Evolutionary conservation across 2,329 filamentous ascomycete genomes (phyloP), one percentile per base, ranked within the genome.

Genomic region (Penicillium glabrum): DNA sequence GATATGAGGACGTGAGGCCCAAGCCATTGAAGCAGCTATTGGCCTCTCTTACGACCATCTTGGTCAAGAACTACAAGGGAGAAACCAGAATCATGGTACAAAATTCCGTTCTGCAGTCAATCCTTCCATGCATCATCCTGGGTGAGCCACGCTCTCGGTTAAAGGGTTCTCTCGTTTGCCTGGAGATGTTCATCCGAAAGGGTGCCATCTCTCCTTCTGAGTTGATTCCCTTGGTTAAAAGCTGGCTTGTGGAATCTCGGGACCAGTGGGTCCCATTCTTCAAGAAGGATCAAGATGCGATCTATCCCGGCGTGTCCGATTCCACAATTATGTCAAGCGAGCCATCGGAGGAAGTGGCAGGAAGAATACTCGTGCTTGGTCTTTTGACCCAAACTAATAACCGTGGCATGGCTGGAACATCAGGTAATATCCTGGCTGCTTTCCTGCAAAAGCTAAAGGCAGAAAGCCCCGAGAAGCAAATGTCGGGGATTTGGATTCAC

Each of bases 11-110:
- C 60, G 68, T 72, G 8, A 77, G 75, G 50, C 71, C 74, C 23
- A 80, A 78, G 63, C 73, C 77, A 23, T 71, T 80, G 65, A 76
- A 75, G 61, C 76, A 79, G 56, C 68, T 81, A 2, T 58, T 81
- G 48, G 66, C 70, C 51, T 74, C 75, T n/a, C 55, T 80, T 54
- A 67, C 68, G 37, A 71, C 64, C 21, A 70, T 75, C 11, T 56
- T 76, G 46, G 67, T 59, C 13, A 72, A 69, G 27, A 64, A 67
- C 44, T 63, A 66, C 11, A 43, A 67, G 29, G 67, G 68, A 23
- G 31, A 65, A 13, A 57, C 60, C 19, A 57, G 48, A 31, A 4
- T 24, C 8, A 57, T 54, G 1, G 68, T 76, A 23, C 60, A 66
- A 29, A 52, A 51, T 7, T 61, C 62, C 8, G 53, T 75, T 16